Percentiles rank a stretch among this genome's conserved stretches.
Conservation (phyloP, 2,329 filamentous ascomycete species). For the Lachnellula suecica region DNA sequence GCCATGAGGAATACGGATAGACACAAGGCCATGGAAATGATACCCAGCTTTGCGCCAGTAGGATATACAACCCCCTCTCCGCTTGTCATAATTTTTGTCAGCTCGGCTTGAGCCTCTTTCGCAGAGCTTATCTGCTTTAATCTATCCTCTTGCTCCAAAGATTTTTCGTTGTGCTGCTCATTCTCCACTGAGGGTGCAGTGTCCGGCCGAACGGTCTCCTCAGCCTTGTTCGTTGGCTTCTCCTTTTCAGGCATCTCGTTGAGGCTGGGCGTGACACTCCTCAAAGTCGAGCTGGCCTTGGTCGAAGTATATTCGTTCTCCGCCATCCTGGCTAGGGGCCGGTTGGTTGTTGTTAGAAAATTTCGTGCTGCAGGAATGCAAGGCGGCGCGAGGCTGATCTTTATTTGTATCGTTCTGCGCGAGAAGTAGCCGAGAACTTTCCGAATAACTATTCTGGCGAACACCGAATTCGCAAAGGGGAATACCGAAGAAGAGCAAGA, state of each 20-base stretch:
- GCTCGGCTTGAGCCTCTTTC: constrained; percentile 15
- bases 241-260: too few relatives aligned
- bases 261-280: constrained; percentile 14
- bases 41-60: constrained; percentile 26
- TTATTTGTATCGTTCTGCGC: too few relatives aligned
- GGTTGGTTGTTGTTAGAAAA: too few relatives aligned
- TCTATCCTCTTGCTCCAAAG: constrained; percentile 7
- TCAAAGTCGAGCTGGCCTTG: constrained; percentile 20
- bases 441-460: too few relatives aligned
- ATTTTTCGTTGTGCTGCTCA: background rate
- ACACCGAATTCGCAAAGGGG: too few relatives aligned
- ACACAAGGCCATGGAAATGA: constrained; percentile 29
- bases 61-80: constrained; percentile 31
- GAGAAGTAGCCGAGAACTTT: too few relatives aligned
- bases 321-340: too few relatives aligned
- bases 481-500: too few relatives aligned
- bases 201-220: constrained; percentile 7
- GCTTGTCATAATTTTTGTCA: constrained; percentile 27
- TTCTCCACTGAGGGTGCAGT: constrained; percentile 4
- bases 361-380: too few relatives aligned
- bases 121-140: too few relatives aligned
- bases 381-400: too few relatives aligned
- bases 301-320: constrained; percentile 7
- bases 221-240: constrained; percentile 12
- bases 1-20: constrained; percentile 29